Percentiles rank a stretch among this genome's conserved stretches.
Evolutionary conservation across 352 stramenopile species (phyloP).

Genomic region (Thraustochytrium sp.): DNA sequence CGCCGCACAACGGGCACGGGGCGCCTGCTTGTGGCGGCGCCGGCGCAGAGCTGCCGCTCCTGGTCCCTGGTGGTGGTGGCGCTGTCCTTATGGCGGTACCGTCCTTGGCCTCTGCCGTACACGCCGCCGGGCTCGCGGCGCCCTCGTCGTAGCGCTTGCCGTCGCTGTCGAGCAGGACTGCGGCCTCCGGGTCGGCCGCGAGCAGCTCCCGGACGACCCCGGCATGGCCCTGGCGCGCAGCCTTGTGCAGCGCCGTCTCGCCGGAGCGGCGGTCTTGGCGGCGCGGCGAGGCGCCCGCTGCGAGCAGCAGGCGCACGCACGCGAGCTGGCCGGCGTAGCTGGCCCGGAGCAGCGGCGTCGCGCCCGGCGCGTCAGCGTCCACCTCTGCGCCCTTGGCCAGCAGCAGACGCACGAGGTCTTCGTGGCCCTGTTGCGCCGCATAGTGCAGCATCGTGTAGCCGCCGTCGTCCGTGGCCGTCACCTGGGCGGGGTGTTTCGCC

Average conservation of each 20-base stretch:
- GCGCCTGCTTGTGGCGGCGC: background rate
- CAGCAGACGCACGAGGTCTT: background rate
- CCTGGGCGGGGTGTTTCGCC: background rate
- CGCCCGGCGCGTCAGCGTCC: background rate
- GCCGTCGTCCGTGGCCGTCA: background rate
- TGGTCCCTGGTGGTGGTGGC: background rate
- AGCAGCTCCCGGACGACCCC: background rate
- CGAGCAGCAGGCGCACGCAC: background rate
- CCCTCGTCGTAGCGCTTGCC: background rate
- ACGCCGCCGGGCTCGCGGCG: background rate
- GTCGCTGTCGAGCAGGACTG: background rate
- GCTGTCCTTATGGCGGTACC: background rate
- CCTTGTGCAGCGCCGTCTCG: slow-evolving; percentile 13
- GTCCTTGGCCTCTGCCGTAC: too few relatives aligned
- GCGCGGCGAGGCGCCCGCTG: background rate
- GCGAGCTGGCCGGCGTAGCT: background rate
- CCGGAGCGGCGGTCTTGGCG: background rate
- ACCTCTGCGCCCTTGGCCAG: background rate
- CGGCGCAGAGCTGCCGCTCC: background rate
- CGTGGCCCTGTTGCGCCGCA: slow-evolving; percentile 12
- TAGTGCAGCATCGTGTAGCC: slow-evolving; percentile 35
- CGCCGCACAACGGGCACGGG: background rate
- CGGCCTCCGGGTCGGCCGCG: background rate
- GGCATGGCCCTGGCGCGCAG: slow-evolving; percentile 6
- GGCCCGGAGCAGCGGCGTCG: slow-evolving; percentile 11